Percentiles rank a stretch among this genome's conserved stretches.
These are phyloP conservation scores for Termitomyces eurrhizus DNA, from an alignment of 768 basidiomycete species.

Conservation along the genomic window DNA sequence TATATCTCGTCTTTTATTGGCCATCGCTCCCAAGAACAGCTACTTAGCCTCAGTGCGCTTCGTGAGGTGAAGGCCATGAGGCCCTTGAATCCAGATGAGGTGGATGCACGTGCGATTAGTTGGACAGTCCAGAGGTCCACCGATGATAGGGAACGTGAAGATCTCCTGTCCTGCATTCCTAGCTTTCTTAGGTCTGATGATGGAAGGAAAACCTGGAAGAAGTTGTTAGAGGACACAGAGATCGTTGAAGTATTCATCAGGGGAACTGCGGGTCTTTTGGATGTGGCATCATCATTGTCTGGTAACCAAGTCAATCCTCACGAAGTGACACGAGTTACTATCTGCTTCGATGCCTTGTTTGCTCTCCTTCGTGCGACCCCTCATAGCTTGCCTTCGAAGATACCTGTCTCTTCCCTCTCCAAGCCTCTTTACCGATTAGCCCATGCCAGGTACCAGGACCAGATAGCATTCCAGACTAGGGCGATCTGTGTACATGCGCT, in stretches of 20 bases:
- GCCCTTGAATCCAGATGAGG: neutral
- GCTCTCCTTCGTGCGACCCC: neutral
- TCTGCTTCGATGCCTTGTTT: constrained; percentile 2
- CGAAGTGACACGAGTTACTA: neutral
- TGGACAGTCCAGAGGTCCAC: neutral
- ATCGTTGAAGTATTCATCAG: neutral
- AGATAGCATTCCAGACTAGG: neutral
- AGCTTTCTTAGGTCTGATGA: neutral
- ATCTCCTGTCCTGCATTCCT: neutral
- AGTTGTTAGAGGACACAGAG: neutral
- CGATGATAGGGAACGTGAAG: neutral
- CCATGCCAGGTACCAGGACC: neutral
- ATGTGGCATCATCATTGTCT: neutral
- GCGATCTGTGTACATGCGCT: neutral
- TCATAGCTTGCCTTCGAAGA: neutral
- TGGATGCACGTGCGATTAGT: neutral
- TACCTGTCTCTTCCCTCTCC: neutral
- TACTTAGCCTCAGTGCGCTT: neutral
- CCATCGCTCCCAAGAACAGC: neutral
- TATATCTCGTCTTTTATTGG: neutral
- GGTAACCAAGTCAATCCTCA: neutral
- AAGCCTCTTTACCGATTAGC: neutral
- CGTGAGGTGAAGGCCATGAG: neutral
- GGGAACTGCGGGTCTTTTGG: neutral
- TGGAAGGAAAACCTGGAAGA: neutral